phyloP scores from a whole-genome alignment of 2,329 filamentous ascomycete genomes.

The Uncinocarpus reesii region DNA sequence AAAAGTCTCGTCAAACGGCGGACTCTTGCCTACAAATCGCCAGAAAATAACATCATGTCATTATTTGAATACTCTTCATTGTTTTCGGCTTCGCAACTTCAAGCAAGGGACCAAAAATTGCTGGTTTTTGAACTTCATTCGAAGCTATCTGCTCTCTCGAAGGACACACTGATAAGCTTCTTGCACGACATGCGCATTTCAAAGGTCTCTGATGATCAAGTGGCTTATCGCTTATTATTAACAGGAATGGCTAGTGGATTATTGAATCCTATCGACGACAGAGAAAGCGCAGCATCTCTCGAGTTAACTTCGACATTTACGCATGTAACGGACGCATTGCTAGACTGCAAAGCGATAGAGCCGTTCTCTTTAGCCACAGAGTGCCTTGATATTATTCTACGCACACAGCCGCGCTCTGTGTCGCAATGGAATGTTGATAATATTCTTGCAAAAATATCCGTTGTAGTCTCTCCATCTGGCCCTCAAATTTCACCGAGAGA shows the following conservation, averaged over 20 bases:
- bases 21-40: slow-evolving; percentile 25
- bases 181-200: slow-evolving; percentile 26
- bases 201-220: slow-evolving; percentile 24
- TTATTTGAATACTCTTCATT: slow-evolving; percentile 25
- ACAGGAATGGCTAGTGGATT: slow-evolving; percentile 29
- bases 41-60: slow-evolving; percentile 1
- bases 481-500: slow-evolving; percentile 26
- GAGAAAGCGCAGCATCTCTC: slow-evolving; percentile 28
- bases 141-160: slow-evolving; percentile 27
- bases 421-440: slow-evolving; percentile 39
- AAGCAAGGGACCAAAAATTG: slow-evolving; percentile 30
- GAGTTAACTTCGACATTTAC: slow-evolving; percentile 32
- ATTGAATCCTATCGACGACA: slow-evolving; percentile 29
- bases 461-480: slow-evolving; percentile 28
- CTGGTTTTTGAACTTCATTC: slow-evolving; percentile 29
- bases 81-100: slow-evolving; percentile 29
- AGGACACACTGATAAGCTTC: slow-evolving; percentile 23
- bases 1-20: slow-evolving; percentile 27
- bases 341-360: slow-evolving; percentile 27
- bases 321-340: slow-evolving; percentile 25
- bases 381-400: slow-evolving; percentile 32
- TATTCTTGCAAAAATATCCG: slow-evolving; percentile 31
- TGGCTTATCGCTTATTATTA: slow-evolving; percentile 28
- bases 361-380: slow-evolving; percentile 34
- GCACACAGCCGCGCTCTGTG: slow-evolving; percentile 33